Percentiles rank a stretch among this genome's conserved stretches.
Evolutionary conservation across 1,139 yeast genomes (phyloP).

Genomic region (Cylindricascospora bacillispora): DNA sequence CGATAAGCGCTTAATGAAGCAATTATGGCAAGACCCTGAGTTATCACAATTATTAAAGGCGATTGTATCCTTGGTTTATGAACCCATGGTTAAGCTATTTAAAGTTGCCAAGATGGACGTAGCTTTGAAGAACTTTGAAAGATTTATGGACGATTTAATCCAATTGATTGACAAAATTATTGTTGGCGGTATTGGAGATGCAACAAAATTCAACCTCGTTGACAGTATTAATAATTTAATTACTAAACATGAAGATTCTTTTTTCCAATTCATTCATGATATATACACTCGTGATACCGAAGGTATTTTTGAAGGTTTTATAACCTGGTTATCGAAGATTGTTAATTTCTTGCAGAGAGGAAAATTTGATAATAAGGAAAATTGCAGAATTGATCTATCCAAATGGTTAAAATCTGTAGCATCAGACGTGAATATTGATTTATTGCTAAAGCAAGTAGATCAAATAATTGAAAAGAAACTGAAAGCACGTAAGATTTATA

Average conservation of each 20-base stretch:
- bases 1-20: conserved; percentile 64
- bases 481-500: conserved; percentile 29
- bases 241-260: conserved; percentile 54
- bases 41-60: conserved; percentile 59
- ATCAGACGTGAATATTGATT: conserved; percentile 23
- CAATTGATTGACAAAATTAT: conserved; percentile 34
- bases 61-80: conserved; percentile 64
- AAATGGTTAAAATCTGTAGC: conserved; percentile 18
- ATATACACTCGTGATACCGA: conserved; percentile 66
- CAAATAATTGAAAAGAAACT: conserved; percentile 33
- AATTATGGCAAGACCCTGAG: conserved; percentile 77
- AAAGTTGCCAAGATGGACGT: conserved; percentile 64
- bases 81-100: conserved; percentile 69
- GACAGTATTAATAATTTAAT: conserved; percentile 51
- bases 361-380: conserved; percentile 27
- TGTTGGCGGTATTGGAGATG: conserved; percentile 29
- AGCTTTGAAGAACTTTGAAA: conserved; percentile 61
- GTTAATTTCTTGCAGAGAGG: conserved; percentile 51
- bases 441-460: conserved; percentile 34
- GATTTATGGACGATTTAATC: conserved; percentile 62
- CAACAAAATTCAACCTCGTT: conserved; percentile 40
- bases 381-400: conserved; percentile 31
- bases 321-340: conserved; percentile 57
- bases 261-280: conserved; percentile 65
- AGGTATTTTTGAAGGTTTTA: conserved; percentile 52